Conservation (phyloP, 2,329 filamentous ascomycete genomes). For the Hypoxylon sp. region DNA sequence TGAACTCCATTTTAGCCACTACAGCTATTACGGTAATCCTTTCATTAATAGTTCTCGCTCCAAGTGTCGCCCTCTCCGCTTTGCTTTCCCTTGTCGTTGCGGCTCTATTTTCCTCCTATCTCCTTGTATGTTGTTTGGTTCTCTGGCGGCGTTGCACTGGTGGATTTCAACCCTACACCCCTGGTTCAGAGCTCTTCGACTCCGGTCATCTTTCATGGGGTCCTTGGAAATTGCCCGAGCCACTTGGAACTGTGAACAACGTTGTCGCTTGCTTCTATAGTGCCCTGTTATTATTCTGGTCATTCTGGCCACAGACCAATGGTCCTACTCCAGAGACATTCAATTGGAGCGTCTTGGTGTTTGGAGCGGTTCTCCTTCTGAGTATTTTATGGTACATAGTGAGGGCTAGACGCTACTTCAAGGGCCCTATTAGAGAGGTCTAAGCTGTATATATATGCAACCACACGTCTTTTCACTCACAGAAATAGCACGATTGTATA, state of each 20-base stretch:
- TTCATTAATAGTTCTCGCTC: conserved; percentile 50
- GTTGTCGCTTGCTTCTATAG: conserved; percentile 67
- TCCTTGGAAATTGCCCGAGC: conserved; percentile 67
- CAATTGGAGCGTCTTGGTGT: conserved; percentile 66
- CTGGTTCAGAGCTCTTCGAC: conserved; percentile 15
- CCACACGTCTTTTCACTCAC: neutral
- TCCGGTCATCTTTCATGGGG: conserved; percentile 61
- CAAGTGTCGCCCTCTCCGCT: conserved; percentile 58
- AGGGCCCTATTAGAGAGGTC: conserved; percentile 59
- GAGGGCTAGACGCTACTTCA: conserved; percentile 61
- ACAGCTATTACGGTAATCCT: conserved; percentile 45
- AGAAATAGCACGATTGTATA: neutral
- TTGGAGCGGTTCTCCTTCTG: conserved; percentile 60
- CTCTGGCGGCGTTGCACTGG: conserved; percentile 58
- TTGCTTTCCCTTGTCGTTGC: conserved; percentile 62
- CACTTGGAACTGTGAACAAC: conserved; percentile 68
- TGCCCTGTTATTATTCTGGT: conserved; percentile 71
- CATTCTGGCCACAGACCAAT: conserved; percentile 63
- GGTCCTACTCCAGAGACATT: conserved; percentile 56
- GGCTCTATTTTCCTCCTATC: conserved; percentile 62
- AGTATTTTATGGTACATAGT: conserved; percentile 64
- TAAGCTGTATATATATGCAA: conserved; percentile 16
- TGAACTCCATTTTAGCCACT: conserved; percentile 45
- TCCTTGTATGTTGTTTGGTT: conserved; percentile 58
- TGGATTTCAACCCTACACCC: conserved; percentile 48